A percentile compares a stretch with the other conserved stretches of the same genome.
These are phyloP conservation scores for Dothiorella sarmentorum DNA, from an alignment of 2,329 filamentous ascomycete species.

Conservation along the genomic window DNA sequence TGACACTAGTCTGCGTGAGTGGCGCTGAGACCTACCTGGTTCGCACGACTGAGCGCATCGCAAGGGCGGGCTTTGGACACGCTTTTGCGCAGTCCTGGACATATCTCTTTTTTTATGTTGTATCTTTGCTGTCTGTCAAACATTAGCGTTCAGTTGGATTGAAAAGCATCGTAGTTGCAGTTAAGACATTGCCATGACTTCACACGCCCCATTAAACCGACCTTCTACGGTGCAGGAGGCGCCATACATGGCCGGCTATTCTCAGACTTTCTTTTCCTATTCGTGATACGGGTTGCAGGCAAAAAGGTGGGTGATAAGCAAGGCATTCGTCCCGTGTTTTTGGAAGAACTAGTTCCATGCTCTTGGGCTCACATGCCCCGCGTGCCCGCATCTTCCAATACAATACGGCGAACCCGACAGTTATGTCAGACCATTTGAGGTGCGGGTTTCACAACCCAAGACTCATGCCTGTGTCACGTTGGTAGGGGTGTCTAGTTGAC, in stretches of 20 bases:
- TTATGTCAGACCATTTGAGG: slow-evolving; percentile 1
- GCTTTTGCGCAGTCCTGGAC: background rate
- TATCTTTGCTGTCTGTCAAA: background rate
- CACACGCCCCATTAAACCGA: background rate
- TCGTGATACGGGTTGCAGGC: background rate
- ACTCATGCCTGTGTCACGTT: background rate
- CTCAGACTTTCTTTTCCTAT: background rate
- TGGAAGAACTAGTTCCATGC: background rate
- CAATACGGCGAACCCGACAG: background rate
- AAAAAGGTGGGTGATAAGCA: background rate
- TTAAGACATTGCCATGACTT: background rate
- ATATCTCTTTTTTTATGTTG: background rate
- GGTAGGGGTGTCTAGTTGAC: background rate
- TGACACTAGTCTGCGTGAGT: background rate
- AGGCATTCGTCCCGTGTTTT: background rate
- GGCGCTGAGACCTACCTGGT: slow-evolving; percentile 5
- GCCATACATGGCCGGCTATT: slow-evolving; percentile 10
- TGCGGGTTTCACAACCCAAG: background rate
- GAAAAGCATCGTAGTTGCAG: background rate
- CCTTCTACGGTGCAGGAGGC: background rate
- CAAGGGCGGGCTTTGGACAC: background rate
- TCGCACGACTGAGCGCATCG: background rate
- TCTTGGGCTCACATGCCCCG: background rate
- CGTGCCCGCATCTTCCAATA: background rate
- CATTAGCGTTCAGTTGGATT: background rate